Evolutionary conservation across 108 stramenopile species (phyloP), one percentile per base, ranked within the genome.

Genomic region (Cylindrotheca closterium): DNA sequence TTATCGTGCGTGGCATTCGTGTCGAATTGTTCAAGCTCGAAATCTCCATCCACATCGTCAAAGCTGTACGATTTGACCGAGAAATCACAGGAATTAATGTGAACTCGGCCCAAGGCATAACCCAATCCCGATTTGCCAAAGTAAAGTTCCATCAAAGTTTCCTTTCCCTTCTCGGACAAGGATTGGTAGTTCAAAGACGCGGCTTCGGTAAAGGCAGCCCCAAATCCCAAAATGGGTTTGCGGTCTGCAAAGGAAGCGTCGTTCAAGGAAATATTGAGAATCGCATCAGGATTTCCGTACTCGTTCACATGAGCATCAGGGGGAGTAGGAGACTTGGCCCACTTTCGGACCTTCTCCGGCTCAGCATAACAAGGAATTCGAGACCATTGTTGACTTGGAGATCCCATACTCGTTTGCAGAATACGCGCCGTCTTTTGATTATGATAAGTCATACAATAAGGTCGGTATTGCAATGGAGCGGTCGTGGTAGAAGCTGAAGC

Each of bases 21-120:
- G 61, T 91, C 89, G 68, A 98, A 98, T 53, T 91, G 61, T 26
- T 79, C n/a, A 55, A 98, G 74, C 10, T 77, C 68, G 65, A 92
- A 96, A 72, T 98, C 97, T 12, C 82, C 96, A 19, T 82, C 81
- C 47, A 81, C 78, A 28, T 93, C 85, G 63, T 92, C 96, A 74
- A 92, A 96, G 52, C 65, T 74, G 67, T 98, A 98, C 31, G 86
- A 81, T 32, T 81, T 63, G 55, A 95, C 73, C 47, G 86, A 80
- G 75, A 98, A 98, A 77, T 98, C 97, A 72, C 97, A 98, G n/a
- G 93, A 94, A 68, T 94, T 94, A 37, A 98, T 96, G 61, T 84
- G 97, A 31, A 96, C 87, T 48, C 97, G 75, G 2, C 97, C 97
- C 15, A 95, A 47, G 19, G 75, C 77, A 52, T 83, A 78, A 37